These are phyloP conservation scores for Austroboletus niveus DNA, from an alignment of 1,284 basidiomycete species.

Conservation along the genomic window DNA sequence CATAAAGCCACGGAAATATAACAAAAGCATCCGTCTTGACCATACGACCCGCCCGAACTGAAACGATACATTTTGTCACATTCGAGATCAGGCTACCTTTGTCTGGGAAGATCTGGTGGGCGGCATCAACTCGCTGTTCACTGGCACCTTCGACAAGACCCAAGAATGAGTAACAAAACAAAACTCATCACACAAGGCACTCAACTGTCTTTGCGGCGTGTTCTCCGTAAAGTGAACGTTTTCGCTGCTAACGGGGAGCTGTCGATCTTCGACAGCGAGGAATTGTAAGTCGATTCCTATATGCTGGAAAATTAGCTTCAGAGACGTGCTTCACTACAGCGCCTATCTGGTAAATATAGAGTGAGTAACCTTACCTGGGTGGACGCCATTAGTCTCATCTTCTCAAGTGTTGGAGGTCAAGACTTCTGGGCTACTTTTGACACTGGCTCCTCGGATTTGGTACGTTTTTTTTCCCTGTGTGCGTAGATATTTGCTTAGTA, in stretches of 20 bases:
- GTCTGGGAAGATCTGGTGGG: neutral
- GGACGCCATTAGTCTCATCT: neutral
- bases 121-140: neutral
- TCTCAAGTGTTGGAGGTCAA: conserved; percentile 30
- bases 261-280: conserved; percentile 26
- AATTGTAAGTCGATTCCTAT: conserved; percentile 25
- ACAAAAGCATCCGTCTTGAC: neutral
- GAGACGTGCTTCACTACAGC: conserved; percentile 9
- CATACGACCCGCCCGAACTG: conserved; percentile 9
- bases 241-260: conserved; percentile 9
- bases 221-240: conserved; percentile 17
- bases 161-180: conserved; percentile 11
- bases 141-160: neutral
- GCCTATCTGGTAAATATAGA: conserved; percentile 31
- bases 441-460: conserved; percentile 34
- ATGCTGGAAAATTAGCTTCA: neutral
- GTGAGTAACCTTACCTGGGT: conserved; percentile 12
- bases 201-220: conserved; percentile 25
- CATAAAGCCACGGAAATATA: neutral
- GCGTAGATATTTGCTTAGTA: neutral
- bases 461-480: conserved; percentile 7
- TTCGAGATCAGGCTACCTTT: conserved; percentile 17
- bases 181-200: conserved; percentile 24
- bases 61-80: conserved; percentile 5
- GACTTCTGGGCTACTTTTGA: conserved; percentile 36